Evolutionary conservation across 1,284 basidiomycete genomes (phyloP), one percentile per base, ranked within the genome.

Genomic region (Austroboletus novae-zelandiae): DNA sequence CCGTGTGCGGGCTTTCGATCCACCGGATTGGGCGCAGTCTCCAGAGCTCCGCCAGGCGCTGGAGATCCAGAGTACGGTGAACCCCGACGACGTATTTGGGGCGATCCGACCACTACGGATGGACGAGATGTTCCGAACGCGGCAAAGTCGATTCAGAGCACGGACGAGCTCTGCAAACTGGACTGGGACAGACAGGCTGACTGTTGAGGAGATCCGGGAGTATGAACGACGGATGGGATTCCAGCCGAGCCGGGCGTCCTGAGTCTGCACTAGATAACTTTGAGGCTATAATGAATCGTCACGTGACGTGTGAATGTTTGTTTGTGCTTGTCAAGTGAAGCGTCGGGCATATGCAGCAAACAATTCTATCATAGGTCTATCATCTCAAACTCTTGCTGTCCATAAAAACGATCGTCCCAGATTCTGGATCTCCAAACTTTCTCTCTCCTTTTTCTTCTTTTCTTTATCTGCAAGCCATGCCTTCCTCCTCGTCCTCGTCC

Each of bases 131-230:
- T 92, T 92, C 73, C 80, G 81, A 58, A 81, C 78, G 27, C 69
- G 82, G 57, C 84, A 85, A 47, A 88, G 83, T 52, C 79, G 88
- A 43, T 96, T 97, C 75, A 79, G 93, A 52, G 86, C 89, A 13
- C 78, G 94, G 47, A 92, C 92, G 8, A 94, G 90, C 61, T 94
- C 91, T 17, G 95, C 94, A 39, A 96, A 96, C 67, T 98, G 94
- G 94, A 81, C 83, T 15, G 91, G 91, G 15, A 74, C 85, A 14
- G 94, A 98, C 72, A 78, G 84, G 32, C 73, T 98, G 56, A 94
- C 92, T 8, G 70, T 75, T 34, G 81, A 87, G 56, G 94, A 98
- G 69, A 84, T 94, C 71, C 74, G 77, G 51, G 89, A 93, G 59
- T 98, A 97, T 65, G 91, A 86, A 4, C 79, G 79, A 61, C 77